phyloP scores from a whole-genome alignment of 371 early-diverging fungal species.

The Syncephalastrum contaminatum region DNA sequence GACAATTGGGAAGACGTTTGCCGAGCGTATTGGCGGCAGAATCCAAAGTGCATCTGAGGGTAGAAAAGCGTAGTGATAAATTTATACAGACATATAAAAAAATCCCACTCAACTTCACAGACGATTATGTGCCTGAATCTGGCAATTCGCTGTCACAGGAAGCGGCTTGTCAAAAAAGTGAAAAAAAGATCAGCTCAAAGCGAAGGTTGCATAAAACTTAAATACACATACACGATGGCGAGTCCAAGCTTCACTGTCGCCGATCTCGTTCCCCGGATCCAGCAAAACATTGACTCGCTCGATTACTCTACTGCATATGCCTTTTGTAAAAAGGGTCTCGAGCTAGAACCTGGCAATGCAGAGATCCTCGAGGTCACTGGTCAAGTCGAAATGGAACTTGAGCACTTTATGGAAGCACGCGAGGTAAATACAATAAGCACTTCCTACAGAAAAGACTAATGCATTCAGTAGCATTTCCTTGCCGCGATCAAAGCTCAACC shows the following conservation, averaged over 20 bases:
- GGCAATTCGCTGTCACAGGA: no score
- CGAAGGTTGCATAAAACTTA: no score
- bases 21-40: no score
- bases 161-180: no score
- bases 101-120: no score
- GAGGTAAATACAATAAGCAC: slow-evolving; percentile 40
- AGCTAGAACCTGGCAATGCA: slow-evolving; percentile 62
- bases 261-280: slow-evolving; percentile 67
- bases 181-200: no score
- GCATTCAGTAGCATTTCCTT: slow-evolving; percentile 56
- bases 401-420: slow-evolving; percentile 65
- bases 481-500: slow-evolving; percentile 69
- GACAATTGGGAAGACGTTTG: no score
- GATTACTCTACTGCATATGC: slow-evolving; percentile 73
- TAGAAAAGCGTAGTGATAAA: no score
- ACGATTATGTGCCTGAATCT: no score
- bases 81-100: no score
- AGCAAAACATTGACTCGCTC: slow-evolving; percentile 74
- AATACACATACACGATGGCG: background rate
- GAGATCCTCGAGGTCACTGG: slow-evolving; percentile 71
- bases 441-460: background rate
- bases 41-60: no score
- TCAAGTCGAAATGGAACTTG: slow-evolving; percentile 75
- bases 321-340: slow-evolving; percentile 71
- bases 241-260: slow-evolving; percentile 49